Percentiles rank a stretch among this genome's conserved stretches.
These are phyloP conservation scores for Backusella liffmaniae DNA, from an alignment of 192 early-diverging fungal genomes.

Conservation along the genomic window DNA sequence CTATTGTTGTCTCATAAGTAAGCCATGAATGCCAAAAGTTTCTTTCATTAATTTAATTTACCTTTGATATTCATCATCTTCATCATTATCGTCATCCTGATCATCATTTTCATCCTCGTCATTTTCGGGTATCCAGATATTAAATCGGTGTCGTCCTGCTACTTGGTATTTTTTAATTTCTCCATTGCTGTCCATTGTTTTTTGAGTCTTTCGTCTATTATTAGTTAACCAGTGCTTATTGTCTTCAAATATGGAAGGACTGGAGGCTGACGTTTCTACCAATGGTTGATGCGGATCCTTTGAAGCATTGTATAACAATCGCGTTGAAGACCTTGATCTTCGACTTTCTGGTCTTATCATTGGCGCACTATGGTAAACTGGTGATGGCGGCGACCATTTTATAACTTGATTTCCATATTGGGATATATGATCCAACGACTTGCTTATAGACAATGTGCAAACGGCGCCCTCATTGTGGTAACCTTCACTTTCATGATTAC, in stretches of 20 bases:
- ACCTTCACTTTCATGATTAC: neutral
- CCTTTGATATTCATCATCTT: neutral
- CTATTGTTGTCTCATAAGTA: neutral
- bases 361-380: neutral
- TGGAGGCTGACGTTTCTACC: neutral
- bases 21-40: neutral
- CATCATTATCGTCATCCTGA: neutral
- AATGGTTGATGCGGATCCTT: neutral
- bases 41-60: neutral
- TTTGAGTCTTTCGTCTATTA: neutral
- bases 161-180: neutral
- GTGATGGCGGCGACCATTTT: slow-evolving; percentile 3
- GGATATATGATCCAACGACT: neutral
- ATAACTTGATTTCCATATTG: slow-evolving; percentile 14
- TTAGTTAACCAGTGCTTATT: neutral
- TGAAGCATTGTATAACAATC: neutral
- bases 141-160: neutral
- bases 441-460: neutral
- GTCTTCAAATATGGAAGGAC: neutral
- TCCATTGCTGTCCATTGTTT: neutral
- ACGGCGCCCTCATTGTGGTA: neutral
- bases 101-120: neutral
- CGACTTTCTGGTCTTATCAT: neutral
- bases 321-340: neutral
- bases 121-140: slow-evolving; percentile 9